Evolutionary conservation across 768 basidiomycete genomes (phyloP).

Genomic region (Boletus coccyginus): DNA sequence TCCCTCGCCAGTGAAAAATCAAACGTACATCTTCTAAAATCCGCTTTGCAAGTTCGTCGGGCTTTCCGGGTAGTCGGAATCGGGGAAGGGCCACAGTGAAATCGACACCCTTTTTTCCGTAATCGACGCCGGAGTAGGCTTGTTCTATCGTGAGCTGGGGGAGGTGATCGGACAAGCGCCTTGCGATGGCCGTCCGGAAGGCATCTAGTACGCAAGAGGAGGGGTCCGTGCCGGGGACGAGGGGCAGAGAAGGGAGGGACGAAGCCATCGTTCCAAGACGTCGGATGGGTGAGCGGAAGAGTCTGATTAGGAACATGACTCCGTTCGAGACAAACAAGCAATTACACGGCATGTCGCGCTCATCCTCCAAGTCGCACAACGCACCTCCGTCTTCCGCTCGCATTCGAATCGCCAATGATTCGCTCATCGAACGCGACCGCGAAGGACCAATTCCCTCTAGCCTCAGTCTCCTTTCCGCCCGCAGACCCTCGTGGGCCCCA

Average conservation of each 20-base stretch:
- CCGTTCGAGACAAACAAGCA: too few relatives aligned
- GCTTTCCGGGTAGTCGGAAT: slow-evolving; percentile 81
- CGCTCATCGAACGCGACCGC: slow-evolving; percentile 16
- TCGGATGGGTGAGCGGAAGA: slow-evolving; percentile 1
- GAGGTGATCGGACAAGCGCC: slow-evolving; percentile 62
- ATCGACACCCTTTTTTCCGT: slow-evolving; percentile 92
- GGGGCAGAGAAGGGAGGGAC: slow-evolving; percentile 38
- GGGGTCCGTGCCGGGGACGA: slow-evolving; percentile 54
- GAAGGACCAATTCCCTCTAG: slow-evolving; percentile 28
- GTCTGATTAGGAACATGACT: neutral
- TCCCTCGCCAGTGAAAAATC: too few relatives aligned
- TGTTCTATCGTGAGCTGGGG: slow-evolving; percentile 67
- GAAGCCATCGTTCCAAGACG: slow-evolving; percentile 28
- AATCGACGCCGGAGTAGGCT: slow-evolving; percentile 82
- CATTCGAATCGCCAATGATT: slow-evolving; percentile 19
- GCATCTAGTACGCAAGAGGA: slow-evolving; percentile 66
- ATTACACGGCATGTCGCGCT: slow-evolving; percentile 20
- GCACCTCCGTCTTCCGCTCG: neutral
- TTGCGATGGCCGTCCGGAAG: slow-evolving; percentile 80
- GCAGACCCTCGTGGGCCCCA: slow-evolving; percentile 33
- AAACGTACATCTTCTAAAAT: slow-evolving; percentile 68
- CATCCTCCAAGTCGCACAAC: slow-evolving; percentile 22
- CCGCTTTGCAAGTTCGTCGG: slow-evolving; percentile 71
- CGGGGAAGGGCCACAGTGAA: slow-evolving; percentile 91
- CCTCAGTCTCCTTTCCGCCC: slow-evolving; percentile 32